Conservation (phyloP, 768 basidiomycete species). For the Lentinula lateritia region DNA sequence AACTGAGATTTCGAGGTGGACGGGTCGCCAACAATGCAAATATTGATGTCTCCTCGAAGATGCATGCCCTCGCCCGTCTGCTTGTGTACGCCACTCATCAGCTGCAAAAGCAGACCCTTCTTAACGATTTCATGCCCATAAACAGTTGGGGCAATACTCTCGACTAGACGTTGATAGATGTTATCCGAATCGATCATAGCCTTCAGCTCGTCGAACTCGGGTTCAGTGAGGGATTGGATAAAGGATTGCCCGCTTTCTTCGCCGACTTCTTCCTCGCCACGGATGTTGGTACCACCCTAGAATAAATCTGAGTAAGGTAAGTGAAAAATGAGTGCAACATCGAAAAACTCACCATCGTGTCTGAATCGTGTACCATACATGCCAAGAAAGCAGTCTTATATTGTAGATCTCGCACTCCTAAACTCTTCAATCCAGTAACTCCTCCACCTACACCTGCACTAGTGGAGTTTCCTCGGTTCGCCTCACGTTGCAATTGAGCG, state of each 20-base stretch:
- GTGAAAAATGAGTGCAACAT: background rate
- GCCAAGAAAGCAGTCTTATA: constrained; percentile 99
- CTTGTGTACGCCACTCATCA: constrained; percentile 99
- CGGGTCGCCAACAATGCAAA: constrained; percentile 97
- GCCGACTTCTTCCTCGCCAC: constrained; percentile 81
- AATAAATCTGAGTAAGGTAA: background rate
- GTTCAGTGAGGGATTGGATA: constrained; percentile 83
- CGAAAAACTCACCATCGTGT: constrained; percentile 65
- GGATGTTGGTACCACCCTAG: constrained; percentile 80
- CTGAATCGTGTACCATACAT: constrained; percentile 93
- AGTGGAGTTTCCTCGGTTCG: constrained; percentile 57
- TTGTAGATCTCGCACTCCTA: constrained; percentile 93
- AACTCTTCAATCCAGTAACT: constrained; percentile 88
- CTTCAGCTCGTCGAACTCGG: constrained; percentile 92
- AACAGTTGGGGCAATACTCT: constrained; percentile 95
- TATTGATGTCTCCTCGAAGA: constrained; percentile 97
- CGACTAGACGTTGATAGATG: constrained; percentile 90
- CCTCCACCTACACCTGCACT: constrained; percentile 66
- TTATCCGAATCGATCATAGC: constrained; percentile 92
- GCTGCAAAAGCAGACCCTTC: constrained; percentile 90
- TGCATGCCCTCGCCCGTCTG: constrained; percentile 95
- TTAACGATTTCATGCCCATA: constrained; percentile 99
- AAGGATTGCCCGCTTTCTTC: constrained; percentile 81
- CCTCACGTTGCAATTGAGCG: constrained; percentile 85
- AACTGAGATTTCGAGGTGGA: constrained; percentile 98